These are phyloP conservation scores for Colletotrichum destructivum DNA, from an alignment of 2,329 filamentous ascomycete species.

Conservation along the genomic window DNA sequence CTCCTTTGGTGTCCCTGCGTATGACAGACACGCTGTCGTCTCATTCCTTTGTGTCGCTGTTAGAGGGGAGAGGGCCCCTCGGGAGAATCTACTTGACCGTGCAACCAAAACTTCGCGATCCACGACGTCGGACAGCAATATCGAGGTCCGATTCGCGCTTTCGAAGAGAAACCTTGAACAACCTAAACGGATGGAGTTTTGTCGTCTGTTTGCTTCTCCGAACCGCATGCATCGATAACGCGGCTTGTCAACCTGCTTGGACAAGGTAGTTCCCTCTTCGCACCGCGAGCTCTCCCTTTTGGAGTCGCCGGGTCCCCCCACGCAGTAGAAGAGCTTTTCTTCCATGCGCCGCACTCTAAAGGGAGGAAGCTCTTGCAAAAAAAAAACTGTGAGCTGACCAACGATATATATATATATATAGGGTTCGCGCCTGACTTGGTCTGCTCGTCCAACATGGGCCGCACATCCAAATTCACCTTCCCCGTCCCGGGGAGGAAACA, in stretches of 20 bases:
- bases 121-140: conserved; percentile 22
- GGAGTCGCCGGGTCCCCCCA: conserved; percentile 22
- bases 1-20: conserved; percentile 24
- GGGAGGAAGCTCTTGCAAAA: background rate
- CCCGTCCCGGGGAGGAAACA: conserved; percentile 62
- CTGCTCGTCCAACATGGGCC: conserved; percentile 52
- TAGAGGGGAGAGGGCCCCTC: conserved; percentile 16
- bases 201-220: conserved; percentile 21
- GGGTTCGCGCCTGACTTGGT: conserved; percentile 15
- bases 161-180: conserved; percentile 4
- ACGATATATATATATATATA: conserved; percentile 21
- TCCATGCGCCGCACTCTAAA: background rate
- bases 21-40: conserved; percentile 22
- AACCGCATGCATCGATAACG: conserved; percentile 42
- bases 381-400: conserved; percentile 26
- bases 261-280: conserved; percentile 42
- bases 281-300: conserved; percentile 20
- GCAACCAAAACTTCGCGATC: conserved; percentile 22
- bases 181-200: conserved; percentile 34
- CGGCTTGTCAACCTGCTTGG: conserved; percentile 28
- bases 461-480: conserved; percentile 63
- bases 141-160: conserved; percentile 9
- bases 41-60: conserved; percentile 27
- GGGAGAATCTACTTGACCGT: conserved; percentile 32
- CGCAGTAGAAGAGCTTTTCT: conserved; percentile 13